These are phyloP conservation scores for Aureobasidium sp. DNA, from an alignment of 2,329 filamentous ascomycete species.

Conservation along the genomic window DNA sequence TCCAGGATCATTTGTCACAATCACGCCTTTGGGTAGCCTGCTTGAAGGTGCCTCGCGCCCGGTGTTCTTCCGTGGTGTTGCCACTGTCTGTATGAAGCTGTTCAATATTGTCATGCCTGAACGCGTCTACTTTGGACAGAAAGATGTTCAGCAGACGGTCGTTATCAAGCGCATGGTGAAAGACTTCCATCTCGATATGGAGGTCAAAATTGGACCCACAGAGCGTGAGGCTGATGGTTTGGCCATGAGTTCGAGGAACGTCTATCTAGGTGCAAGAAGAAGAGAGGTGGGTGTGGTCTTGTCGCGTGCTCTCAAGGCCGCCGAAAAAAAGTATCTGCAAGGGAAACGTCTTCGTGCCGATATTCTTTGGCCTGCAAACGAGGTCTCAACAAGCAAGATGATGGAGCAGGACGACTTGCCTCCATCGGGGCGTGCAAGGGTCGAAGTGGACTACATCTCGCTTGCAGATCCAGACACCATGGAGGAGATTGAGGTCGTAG, in stretches of 20 bases:
- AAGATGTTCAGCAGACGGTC: constrained; percentile 94
- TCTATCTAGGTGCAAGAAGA: constrained; percentile 75
- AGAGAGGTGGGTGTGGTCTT: constrained; percentile 68
- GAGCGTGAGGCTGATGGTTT: constrained; percentile 72
- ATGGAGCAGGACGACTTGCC: constrained; percentile 56
- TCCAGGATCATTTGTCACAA: constrained; percentile 81
- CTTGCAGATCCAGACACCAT: constrained; percentile 79
- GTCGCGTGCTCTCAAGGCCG: constrained; percentile 59
- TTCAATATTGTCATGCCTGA: constrained; percentile 78
- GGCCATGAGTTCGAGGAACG: constrained; percentile 87
- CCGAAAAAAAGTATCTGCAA: constrained; percentile 58
- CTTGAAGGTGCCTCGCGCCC: constrained; percentile 81
- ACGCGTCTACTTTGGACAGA: constrained; percentile 88
- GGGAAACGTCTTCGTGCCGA: constrained; percentile 52
- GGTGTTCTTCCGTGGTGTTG: constrained; percentile 93
- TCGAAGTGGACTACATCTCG: constrained; percentile 88
- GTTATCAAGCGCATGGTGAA: constrained; percentile 79
- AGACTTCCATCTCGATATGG: constrained; percentile 74
- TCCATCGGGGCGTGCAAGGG: constrained; percentile 57
- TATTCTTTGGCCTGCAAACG: constrained; percentile 65
- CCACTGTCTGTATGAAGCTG: constrained; percentile 91
- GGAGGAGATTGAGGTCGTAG: constrained; percentile 67
- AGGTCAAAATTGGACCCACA: constrained; percentile 69
- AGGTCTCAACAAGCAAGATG: constrained; percentile 49
- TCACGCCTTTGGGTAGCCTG: constrained; percentile 74